Base-by-base conservation (phyloP, 192 early-diverging fungal genomes). In the Glomus cerebriforme region DNA sequence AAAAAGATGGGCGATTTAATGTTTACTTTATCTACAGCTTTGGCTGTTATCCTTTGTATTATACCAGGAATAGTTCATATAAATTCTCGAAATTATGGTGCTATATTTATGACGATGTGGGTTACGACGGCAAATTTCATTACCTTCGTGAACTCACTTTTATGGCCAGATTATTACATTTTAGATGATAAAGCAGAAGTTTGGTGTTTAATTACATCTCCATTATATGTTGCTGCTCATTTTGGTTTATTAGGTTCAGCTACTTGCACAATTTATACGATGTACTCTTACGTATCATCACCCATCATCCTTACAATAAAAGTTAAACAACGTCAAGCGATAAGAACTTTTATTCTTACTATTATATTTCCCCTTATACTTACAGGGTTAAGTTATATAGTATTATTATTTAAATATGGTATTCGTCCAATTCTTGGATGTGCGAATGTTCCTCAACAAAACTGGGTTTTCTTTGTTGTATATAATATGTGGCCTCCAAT, bases 31-130 rank as follows among this genome's bases (percentile, higher is more conserved):
- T 58, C 59, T 0, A n/a, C 73, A 60, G 13, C 31, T 2, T 0
- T 75, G 1, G 47, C 73, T 4, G 32, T 75, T 7, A 13, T 75
- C 19, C 12, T 75, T 0, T 59, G 29, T 13, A 15, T 75, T 6
- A 39, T 75, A 32, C 73, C 73, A 9, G 54, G 47, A 58, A 59
- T 58, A 1, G 24, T 75, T 60, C 73, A 75, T 75, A 12, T 75
- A 35, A 58, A 75, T 39, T 17, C 54, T 2, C 27, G 73, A 17
- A 75, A 75, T 75, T 75, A 27, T 7, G 73, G 73, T 26, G 73
- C 73, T 3, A 75, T 75, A 35, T 35, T 75, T 2, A 75, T 75
- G 73, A 75, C 73, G 8, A 32, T 75, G 10, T 75, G 73, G 73
- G 31, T 75, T 0, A 3, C 24, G 0, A 6, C 22, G 0, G 8